These are phyloP conservation scores for Crithidia bombi DNA, from an alignment of 208 protist species.

Conservation along the genomic window DNA sequence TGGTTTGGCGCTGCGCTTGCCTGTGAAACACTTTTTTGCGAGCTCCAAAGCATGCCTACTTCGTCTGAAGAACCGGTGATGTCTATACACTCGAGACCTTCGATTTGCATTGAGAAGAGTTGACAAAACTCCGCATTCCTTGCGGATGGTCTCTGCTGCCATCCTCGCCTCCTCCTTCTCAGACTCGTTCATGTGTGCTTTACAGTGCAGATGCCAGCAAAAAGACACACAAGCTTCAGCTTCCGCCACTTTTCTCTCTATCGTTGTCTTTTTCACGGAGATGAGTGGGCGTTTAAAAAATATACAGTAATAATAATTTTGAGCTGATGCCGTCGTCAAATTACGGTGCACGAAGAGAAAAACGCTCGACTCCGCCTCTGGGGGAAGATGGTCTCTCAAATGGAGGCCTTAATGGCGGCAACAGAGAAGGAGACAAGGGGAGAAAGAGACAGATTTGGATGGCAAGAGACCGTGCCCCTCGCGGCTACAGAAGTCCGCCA, in stretches of 20 bases:
- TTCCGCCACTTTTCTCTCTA: not conserved
- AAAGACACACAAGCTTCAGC: not conserved
- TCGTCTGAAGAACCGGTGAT: conserved; percentile 59
- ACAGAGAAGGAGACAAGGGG: too few relatives aligned
- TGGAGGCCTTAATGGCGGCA: too few relatives aligned
- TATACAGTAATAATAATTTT: not conserved
- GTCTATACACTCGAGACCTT: conserved; percentile 49
- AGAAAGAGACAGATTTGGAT: too few relatives aligned
- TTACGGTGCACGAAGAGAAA: too few relatives aligned
- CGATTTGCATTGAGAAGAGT: conserved; percentile 26
- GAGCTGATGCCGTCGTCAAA: not conserved
- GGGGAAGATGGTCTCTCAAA: too few relatives aligned
- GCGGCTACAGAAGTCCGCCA: too few relatives aligned
- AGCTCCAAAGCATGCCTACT: conserved; percentile 25
- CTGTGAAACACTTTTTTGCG: conserved; percentile 26
- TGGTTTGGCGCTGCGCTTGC: not conserved
- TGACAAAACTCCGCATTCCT: conserved; percentile 23
- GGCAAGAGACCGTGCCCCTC: too few relatives aligned
- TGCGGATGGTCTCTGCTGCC: conserved; percentile 8
- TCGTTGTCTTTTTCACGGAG: too few relatives aligned
- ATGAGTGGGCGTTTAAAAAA: not conserved
- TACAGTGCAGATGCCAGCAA: not conserved
- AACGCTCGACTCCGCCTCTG: too few relatives aligned
- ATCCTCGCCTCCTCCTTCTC: not conserved
- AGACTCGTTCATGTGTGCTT: conserved; percentile 5